Evolutionary conservation across 2,329 filamentous ascomycete genomes (phyloP), one percentile per base, ranked within the genome.

Genomic region (Helminthosporium solani): DNA sequence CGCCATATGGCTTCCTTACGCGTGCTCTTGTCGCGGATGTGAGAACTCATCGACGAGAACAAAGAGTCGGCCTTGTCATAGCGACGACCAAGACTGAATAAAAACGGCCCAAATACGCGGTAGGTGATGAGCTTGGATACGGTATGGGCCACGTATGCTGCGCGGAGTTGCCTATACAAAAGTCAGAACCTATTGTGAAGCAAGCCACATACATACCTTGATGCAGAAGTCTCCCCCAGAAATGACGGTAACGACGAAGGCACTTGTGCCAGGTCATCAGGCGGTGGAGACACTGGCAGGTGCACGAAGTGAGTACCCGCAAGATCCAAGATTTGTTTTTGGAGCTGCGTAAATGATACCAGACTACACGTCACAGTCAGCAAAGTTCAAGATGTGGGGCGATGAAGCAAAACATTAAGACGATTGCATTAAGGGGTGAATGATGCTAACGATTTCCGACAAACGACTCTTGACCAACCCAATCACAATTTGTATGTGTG

Each of bases 1-100:
- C 79, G 71, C 79, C 79, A 82, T 47, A 80, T 77, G 3, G 79
- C 77, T 58, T 82, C 79, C 46, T 78, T 77, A 8, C 78, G 72
- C 16, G 78, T 75, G 44, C 77, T 80, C 54, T 81, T 82, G 42
- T 75, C 74, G 27, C 78, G 75, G 41, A 82, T 79, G 42, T 81
- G 76, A 56, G 75, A 74, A 23, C 79, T 80, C 50, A 82, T 73
- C 49, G 77, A 75, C 46, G 75, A 70, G 62, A 82, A 78, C 50
- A 79, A 72, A 2, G 73, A 76, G 50, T 81, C 78, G n/a, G 77
- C 76, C 54, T 79, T 79, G 58, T 80, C 78, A 55, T 78, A 78
- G 27, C 76, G 68, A 36, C 75, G 73, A 27, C 77, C 76, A 2
- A 80, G 67, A 20, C 77, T 79, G 66, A 82, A 82, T 19, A 82